Base-by-base conservation (phyloP, 371 early-diverging fungal genomes). In the Lichtheimia corymbifera region DNA sequence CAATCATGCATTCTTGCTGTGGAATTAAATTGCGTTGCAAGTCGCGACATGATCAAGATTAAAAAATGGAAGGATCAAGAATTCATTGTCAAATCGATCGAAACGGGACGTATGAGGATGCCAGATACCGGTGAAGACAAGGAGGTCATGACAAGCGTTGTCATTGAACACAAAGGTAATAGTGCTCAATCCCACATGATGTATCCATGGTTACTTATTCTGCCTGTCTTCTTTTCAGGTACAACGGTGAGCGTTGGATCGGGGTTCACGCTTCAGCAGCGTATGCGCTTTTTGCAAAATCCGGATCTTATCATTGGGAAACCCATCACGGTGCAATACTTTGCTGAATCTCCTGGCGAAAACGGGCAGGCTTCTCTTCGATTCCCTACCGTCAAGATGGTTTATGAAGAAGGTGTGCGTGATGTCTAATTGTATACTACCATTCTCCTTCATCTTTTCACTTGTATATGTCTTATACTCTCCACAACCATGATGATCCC, bases 21-120 rank as follows among this genome's bases (percentile, higher is more conserved):
- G 35, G 9, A 9, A 35, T 9, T 0, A 17, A 2, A 24, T 17
- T 47, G 22, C 2, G 20, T 1, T 22, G 24, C 52, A 85, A 85
- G 83, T 28, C 74, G 73, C 5, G 72, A 84, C 55, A 64, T 86
- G 61, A 50, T 83, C 24, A 86, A 86, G 53, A 55, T 86, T 58
- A 86, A 86, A 57, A 71, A 83, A 60, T 86, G 80, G 69, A 77
- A 79, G 27, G 87, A 86, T 52, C 78, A 76, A 30, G 87, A 86
- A 30, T 86, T 77, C 49, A 64, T 45, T 17, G 84, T 86, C 1
- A 68, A 78, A n/a, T 72, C 71, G 0, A 77, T 77, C 4, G 83
- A 78, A 50, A 70, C 76, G 5, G 85, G 83, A 2, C 42, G 58
- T 2, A 81, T 84, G 80, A 71, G 85, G 20, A 59, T 86, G 59